Evolutionary conservation across 352 stramenopile genomes (phyloP).

Genomic region (Globisporangium canariense): DNA sequence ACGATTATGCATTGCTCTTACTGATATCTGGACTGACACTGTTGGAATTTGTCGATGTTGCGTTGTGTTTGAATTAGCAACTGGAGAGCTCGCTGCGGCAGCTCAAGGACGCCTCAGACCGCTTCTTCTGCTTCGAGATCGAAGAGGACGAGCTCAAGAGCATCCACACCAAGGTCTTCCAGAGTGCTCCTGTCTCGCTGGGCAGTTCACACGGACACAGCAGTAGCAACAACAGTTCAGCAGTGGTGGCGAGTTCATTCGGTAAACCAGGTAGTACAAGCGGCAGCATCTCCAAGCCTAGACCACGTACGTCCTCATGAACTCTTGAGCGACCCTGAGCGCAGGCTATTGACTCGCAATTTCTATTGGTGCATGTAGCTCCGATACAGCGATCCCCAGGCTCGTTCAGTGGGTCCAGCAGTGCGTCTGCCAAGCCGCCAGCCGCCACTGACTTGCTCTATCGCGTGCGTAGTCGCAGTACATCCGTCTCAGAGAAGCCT

Average conservation of each 20-base stretch:
- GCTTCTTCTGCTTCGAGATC: slow-evolving; percentile 93
- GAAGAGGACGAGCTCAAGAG: slow-evolving; percentile 89
- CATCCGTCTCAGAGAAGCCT: slow-evolving; percentile 15
- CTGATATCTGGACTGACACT: not conserved
- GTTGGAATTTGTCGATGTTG: not conserved
- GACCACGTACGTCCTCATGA: slow-evolving; percentile 20
- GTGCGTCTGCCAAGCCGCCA: slow-evolving; percentile 6
- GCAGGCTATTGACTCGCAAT: not conserved
- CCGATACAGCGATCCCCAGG: slow-evolving; percentile 20
- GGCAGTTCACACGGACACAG: not conserved
- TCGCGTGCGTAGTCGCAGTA: slow-evolving; percentile 48
- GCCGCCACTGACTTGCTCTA: slow-evolving; percentile 51
- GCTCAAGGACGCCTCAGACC: slow-evolving; percentile 72
- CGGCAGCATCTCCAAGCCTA: slow-evolving; percentile 17
- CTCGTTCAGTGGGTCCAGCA: slow-evolving; percentile 24
- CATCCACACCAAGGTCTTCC: slow-evolving; percentile 58
- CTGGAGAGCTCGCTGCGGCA: slow-evolving; percentile 61
- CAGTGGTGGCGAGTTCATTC: not conserved
- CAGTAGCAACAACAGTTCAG: too few species aligned
- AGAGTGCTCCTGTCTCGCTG: slow-evolving; percentile 3
- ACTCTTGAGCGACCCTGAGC: not conserved
- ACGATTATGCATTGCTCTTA: not conserved
- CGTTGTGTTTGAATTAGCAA: slow-evolving; percentile 28
- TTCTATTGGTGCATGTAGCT: slow-evolving; percentile 1
- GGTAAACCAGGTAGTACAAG: not conserved